A percentile compares a stretch with the other conserved stretches of the same genome.
These are phyloP conservation scores for Ceratobasidium sp. DNA, from an alignment of 1,284 basidiomycete genomes.

Conservation along the genomic window DNA sequence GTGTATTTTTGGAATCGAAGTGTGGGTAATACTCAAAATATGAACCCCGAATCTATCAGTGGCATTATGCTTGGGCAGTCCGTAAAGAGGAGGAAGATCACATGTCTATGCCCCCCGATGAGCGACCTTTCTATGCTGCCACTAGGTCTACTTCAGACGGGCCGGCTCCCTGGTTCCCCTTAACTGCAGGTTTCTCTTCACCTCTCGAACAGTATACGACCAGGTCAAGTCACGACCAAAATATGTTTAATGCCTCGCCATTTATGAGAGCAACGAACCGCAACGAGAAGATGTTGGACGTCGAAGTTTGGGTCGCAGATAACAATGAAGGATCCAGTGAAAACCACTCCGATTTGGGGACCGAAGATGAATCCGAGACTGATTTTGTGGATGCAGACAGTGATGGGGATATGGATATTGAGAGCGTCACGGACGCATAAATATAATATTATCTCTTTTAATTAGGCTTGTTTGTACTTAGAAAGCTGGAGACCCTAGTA, in stretches of 20 bases:
- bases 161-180: conserved; percentile 2
- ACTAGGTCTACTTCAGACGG: neutral
- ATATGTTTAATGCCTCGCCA: neutral
- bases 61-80: no score
- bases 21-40: no score
- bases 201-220: neutral
- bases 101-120: conserved; percentile 3
- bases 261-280: neutral
- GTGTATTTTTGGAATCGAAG: no score
- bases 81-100: conserved; percentile 4
- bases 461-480: no score
- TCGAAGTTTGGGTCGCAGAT: neutral
- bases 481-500: no score
- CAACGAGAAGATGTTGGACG: conserved; percentile 20
- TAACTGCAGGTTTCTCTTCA: neutral
- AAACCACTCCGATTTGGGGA: no score
- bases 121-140: neutral
- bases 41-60: no score
- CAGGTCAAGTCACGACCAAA: neutral
- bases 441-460: no score
- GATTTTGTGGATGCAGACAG: neutral
- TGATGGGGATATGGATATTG: conserved; percentile 34
- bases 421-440: conserved; percentile 19
- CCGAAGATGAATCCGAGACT: no score
- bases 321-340: neutral